A percentile compares a stretch with the other conserved stretches of the same genome.
Conservation (phyloP, 169 alveolate genomes). For the Plasmodium sp. region DNA sequence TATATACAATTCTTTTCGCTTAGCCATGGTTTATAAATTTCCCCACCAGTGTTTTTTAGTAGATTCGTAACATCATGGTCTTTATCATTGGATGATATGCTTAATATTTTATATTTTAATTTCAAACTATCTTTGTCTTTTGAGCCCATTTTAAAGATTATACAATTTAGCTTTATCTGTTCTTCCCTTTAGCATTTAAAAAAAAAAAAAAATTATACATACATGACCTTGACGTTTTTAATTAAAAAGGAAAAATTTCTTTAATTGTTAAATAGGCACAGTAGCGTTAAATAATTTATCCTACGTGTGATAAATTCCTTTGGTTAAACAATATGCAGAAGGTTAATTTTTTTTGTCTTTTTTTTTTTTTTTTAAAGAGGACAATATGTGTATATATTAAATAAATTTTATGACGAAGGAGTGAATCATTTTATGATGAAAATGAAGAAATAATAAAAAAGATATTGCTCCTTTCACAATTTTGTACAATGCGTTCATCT, state of each 20-base stretch:
- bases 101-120: slow-evolving; percentile 63
- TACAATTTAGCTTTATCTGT: slow-evolving; percentile 1
- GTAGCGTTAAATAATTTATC: slow-evolving; percentile 23
- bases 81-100: slow-evolving; percentile 69
- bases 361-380: slow-evolving; percentile 20
- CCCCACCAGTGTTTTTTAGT: slow-evolving; percentile 41
- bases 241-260: neutral
- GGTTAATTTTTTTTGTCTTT: slow-evolving; percentile 3
- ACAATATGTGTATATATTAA: slow-evolving; percentile 13
- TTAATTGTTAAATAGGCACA: neutral
- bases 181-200: slow-evolving; percentile 1
- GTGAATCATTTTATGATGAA: neutral
- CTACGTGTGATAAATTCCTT: slow-evolving; percentile 5
- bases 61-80: slow-evolving; percentile 48
- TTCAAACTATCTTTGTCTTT: slow-evolving; percentile 58
- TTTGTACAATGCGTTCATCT: slow-evolving; percentile 24
- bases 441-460: slow-evolving; percentile 25
- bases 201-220: neutral
- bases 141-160: slow-evolving; percentile 45
- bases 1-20: slow-evolving; percentile 63
- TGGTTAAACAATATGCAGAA: slow-evolving; percentile 8
- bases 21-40: slow-evolving; percentile 63
- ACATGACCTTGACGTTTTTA: neutral
- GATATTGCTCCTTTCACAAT: neutral
- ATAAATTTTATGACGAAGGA: neutral